These are phyloP conservation scores for Pneumocystis sp. DNA, from an alignment of 1,139 yeast genomes.

Conservation along the genomic window DNA sequence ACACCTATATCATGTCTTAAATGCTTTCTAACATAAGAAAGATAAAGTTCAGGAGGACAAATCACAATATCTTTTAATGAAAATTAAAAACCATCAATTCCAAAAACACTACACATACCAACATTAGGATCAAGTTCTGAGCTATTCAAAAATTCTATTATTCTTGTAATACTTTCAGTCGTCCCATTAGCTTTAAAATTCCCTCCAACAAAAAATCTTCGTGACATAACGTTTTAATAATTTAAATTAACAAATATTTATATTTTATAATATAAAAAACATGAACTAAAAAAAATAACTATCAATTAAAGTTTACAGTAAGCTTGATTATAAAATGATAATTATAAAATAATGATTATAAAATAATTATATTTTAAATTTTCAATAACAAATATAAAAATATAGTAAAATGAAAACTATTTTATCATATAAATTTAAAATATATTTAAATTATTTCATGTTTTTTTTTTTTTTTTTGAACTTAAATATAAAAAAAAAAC, in stretches of 20 bases:
- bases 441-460: no score
- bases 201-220: constrained; percentile 56
- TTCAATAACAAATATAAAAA: neutral
- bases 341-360: no score
- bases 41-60: constrained; percentile 92
- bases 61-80: constrained; percentile 63
- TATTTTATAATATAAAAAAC: neutral
- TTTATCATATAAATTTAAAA: no score
- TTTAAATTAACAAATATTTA: neutral
- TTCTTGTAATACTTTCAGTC: constrained; percentile 65
- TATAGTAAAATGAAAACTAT: no score
- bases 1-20: constrained; percentile 58
- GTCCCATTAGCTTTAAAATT: constrained; percentile 99
- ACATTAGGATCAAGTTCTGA: constrained; percentile 55
- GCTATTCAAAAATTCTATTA: constrained; percentile 67
- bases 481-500: no score
- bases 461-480: no score
- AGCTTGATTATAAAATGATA: neutral
- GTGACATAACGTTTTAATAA: constrained; percentile 34
- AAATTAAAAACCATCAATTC: neutral
- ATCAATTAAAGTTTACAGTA: neutral
- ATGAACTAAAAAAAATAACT: neutral
- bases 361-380: neutral
- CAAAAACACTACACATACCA: constrained; percentile 8
- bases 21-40: constrained; percentile 59